phyloP scores from a whole-genome alignment of 2,329 filamentous ascomycete species.

The Beauveria caledonica region DNA sequence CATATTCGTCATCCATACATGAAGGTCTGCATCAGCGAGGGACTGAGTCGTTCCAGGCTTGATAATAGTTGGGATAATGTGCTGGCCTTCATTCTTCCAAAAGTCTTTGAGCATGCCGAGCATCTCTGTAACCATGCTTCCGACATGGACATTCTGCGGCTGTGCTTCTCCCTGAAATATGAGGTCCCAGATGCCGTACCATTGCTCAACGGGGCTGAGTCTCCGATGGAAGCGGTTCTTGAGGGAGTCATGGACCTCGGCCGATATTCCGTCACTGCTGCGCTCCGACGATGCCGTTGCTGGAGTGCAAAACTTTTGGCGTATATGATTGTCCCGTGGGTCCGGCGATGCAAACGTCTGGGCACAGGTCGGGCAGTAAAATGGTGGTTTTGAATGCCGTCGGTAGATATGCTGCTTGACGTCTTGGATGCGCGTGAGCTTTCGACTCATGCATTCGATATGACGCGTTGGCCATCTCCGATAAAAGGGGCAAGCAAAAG shows the following conservation, averaged over 20 bases:
- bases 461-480: constrained; percentile 12
- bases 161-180: constrained; percentile 9
- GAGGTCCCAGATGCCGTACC: constrained; percentile 15
- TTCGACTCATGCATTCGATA: constrained; percentile 13
- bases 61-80: neutral
- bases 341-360: neutral
- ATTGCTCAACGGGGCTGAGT: constrained; percentile 10
- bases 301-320: neutral
- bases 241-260: constrained; percentile 8
- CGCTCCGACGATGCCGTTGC: neutral
- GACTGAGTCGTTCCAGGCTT: neutral
- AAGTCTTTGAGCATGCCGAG: constrained; percentile 12
- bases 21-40: neutral
- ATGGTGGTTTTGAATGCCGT: constrained; percentile 7
- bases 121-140: constrained; percentile 11
- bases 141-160: constrained; percentile 8
- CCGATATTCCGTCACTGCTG: constrained; percentile 7
- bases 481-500: constrained; percentile 16
- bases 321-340: constrained; percentile 11
- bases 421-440: constrained; percentile 15
- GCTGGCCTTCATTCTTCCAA: constrained; percentile 8
- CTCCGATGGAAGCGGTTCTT: constrained; percentile 10
- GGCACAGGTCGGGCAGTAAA: constrained; percentile 13
- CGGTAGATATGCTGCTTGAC: constrained; percentile 17
- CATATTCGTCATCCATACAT: constrained; percentile 1